Conservation (phyloP, 805 yeast genomes). For the Cyberlindnera lachancei region DNA sequence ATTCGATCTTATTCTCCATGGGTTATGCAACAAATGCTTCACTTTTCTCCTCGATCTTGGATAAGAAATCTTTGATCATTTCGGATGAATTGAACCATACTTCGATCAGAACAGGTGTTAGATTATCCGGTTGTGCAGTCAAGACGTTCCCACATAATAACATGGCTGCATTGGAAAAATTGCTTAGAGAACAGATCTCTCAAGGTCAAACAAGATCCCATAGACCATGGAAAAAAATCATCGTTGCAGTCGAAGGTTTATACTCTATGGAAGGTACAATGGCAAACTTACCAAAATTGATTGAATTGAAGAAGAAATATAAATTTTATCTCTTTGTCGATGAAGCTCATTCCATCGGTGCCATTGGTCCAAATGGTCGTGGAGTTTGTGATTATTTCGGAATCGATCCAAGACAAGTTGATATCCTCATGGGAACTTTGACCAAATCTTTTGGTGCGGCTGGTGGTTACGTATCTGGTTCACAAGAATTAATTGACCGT, state of each 20-base stretch:
- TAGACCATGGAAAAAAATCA: slow-evolving; percentile 89
- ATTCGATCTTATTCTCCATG: slow-evolving; percentile 78
- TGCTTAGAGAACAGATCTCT: slow-evolving; percentile 64
- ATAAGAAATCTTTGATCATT: slow-evolving; percentile 81
- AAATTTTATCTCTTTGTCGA: slow-evolving; percentile 88
- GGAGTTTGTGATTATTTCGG: slow-evolving; percentile 94
- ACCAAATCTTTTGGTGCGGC: slow-evolving; percentile 98
- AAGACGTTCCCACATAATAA: slow-evolving; percentile 90
- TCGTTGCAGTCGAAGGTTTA: slow-evolving; percentile 86
- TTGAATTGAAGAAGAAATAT: slow-evolving; percentile 77
- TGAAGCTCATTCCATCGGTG: slow-evolving; percentile 98
- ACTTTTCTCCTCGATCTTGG: slow-evolving; percentile 74
- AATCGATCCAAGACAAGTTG: slow-evolving; percentile 68
- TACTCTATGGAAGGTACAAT: slow-evolving; percentile 80
- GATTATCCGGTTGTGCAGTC: slow-evolving; percentile 88
- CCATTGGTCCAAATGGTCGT: slow-evolving; percentile 90
- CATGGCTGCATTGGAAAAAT: slow-evolving; percentile 68
- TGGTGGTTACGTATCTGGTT: slow-evolving; percentile 93
- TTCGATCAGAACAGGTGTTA: slow-evolving; percentile 89
- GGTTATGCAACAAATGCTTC: slow-evolving; percentile 96
- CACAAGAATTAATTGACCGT: slow-evolving; percentile 59
- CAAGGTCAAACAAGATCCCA: slow-evolving; percentile 63
- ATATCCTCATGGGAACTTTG: slow-evolving; percentile 93
- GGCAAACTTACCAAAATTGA: slow-evolving; percentile 59
- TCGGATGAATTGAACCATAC: slow-evolving; percentile 95